These are phyloP conservation scores for Colletotrichum cereale DNA, from an alignment of 2,329 filamentous ascomycete species.

Conservation along the genomic window DNA sequence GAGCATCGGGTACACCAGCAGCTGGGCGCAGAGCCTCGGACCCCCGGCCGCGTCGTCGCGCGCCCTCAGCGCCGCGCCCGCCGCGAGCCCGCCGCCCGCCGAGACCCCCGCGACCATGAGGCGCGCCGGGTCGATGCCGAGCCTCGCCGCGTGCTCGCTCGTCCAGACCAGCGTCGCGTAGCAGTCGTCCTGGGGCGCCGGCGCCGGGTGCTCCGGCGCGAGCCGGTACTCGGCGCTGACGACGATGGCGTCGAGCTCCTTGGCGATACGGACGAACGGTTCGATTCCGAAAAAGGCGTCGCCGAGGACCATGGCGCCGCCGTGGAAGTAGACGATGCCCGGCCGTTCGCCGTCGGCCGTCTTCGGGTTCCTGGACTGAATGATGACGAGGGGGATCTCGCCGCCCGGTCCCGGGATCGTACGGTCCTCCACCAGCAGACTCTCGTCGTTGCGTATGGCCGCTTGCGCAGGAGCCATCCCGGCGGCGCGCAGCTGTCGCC, in stretches of 20 bases:
- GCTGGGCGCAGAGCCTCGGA: slow-evolving; percentile 52
- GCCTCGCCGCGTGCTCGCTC: slow-evolving; percentile 50
- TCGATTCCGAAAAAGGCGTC: slow-evolving; percentile 23
- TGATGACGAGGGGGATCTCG: slow-evolving; percentile 21
- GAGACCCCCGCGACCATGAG: slow-evolving; percentile 58
- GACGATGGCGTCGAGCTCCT: slow-evolving; percentile 44
- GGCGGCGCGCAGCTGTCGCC: slow-evolving; percentile 14
- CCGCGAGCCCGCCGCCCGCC: slow-evolving; percentile 58
- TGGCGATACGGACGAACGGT: slow-evolving; percentile 18
- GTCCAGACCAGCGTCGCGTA: slow-evolving; percentile 52
- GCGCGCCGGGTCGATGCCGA: slow-evolving; percentile 55
- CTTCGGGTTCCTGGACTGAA: slow-evolving; percentile 7
- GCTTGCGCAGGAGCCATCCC: slow-evolving; percentile 23
- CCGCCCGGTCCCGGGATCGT: slow-evolving; percentile 20
- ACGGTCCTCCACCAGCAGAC: slow-evolving; percentile 20
- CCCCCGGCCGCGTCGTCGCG: slow-evolving; percentile 48
- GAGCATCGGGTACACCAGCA: slow-evolving; percentile 62
- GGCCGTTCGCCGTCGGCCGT: slow-evolving; percentile 3
- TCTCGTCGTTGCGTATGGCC: slow-evolving; percentile 18
- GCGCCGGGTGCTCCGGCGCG: slow-evolving; percentile 55
- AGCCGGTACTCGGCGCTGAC: slow-evolving; percentile 62
- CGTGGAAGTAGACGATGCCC: slow-evolving; percentile 27
- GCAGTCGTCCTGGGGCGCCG: slow-evolving; percentile 44
- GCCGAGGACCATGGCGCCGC: slow-evolving; percentile 32
- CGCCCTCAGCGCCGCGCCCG: slow-evolving; percentile 53